Base-by-base conservation (phyloP, 1,139 yeast species). In the Yamadazyma conglobata region DNA sequence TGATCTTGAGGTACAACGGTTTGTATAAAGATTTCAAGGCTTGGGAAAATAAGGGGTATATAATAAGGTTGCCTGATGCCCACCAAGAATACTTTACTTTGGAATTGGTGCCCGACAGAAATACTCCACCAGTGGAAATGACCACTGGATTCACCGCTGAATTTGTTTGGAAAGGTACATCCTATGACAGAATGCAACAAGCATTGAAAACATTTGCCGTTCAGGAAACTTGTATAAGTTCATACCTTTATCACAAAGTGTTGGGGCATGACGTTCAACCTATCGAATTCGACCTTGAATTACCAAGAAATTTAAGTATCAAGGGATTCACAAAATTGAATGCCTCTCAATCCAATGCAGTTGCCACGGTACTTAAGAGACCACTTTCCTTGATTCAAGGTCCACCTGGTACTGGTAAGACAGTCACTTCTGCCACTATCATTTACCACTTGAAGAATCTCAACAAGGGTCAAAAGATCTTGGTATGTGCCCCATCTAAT, bases 321-420 rank as follows among this genome's bases (percentile, higher is more conserved):
- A 83, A 86, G 0, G 76, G 77, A 7, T 67, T 84, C 38, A 76
- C 91, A 0, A 75, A 73, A 37, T 67, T 89, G 41, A 89, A 89
- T 52, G 65, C 65, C 12, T 85, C 95, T 1, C 97, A 89, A 56
- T 70, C 71, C 2, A 76, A 74, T 47, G 96, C 96, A 0, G 89
- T 89, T 15, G 66, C 72, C 34, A 60, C 75, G 5, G 96, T 83
- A 2, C 59, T 89, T 38, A 74, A 73, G 47, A 68, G 79, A 45
- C 96, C 96, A 2, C 64, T 89, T 25, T 77, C 95, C 6, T 69
- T 89, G 47, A 88, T 89, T 43, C 97, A 89, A 56, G 97, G 97
- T 12, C 97, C 97, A n/a, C 97, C 97, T 2, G 95, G 95, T 39
- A 89, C 97, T 0, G 97, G 97, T 52, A 89, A 89, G 54, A 89